These are phyloP conservation scores for Tulasnella sp. DNA, from an alignment of 768 basidiomycete genomes.

Conservation along the genomic window DNA sequence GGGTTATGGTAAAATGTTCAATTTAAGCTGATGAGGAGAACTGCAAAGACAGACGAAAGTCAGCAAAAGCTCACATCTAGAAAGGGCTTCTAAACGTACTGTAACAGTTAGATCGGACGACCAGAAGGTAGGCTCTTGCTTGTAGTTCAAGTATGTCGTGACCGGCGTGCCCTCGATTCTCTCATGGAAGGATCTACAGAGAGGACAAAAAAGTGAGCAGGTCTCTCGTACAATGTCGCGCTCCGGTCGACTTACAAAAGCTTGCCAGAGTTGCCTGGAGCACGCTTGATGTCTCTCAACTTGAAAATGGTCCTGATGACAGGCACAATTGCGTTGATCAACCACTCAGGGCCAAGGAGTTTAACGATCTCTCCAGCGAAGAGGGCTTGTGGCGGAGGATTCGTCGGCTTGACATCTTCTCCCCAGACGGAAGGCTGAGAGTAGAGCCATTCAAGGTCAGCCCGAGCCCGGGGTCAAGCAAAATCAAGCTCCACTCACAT, in stretches of 20 bases:
- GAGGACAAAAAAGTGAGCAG: too few relatives aligned
- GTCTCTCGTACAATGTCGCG: not conserved
- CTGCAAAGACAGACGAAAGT: not conserved
- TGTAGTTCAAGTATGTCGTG: not conserved
- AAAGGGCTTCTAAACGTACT: not conserved
- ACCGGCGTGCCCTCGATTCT: not conserved
- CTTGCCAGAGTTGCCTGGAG: conserved; percentile 61
- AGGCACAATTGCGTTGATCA: conserved; percentile 58
- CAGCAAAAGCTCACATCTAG: not conserved
- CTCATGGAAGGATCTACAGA: not conserved
- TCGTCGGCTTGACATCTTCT: not conserved
- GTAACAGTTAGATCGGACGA: not conserved
- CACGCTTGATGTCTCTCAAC: conserved; percentile 57
- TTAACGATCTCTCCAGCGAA: conserved; percentile 42
- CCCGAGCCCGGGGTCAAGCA: not conserved
- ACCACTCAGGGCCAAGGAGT: conserved; percentile 54
- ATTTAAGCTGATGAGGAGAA: not conserved
- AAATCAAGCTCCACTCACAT: conserved; percentile 46
- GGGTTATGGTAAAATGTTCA: not conserved
- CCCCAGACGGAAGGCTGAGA: conserved; percentile 12
- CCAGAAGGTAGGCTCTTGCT: not conserved
- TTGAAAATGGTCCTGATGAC: conserved; percentile 63
- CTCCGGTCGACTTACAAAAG: conserved; percentile 39
- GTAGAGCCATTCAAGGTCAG: not conserved
- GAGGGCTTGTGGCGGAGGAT: conserved; percentile 42